Conservation (phyloP, 345 rosid genomes). For the Citrus sp. region DNA sequence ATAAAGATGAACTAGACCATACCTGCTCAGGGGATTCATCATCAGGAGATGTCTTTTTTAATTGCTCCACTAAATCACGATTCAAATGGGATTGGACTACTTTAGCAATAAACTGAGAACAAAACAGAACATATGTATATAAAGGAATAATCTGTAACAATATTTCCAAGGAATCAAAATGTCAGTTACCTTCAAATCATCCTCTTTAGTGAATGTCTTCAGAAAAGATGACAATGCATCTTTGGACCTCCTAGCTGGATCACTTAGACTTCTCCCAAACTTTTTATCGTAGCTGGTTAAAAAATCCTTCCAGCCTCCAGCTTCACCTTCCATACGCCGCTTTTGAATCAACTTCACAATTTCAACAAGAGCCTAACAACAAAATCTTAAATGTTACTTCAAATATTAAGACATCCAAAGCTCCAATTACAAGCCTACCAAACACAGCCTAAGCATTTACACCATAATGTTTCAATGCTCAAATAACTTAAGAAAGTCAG, state of each 20-base stretch:
- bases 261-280: conserved; percentile 59
- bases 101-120: conserved; percentile 44
- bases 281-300: conserved; percentile 45
- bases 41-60: conserved; percentile 33
- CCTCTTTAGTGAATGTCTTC: conserved; percentile 40
- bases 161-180: neutral
- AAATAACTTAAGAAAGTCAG: neutral
- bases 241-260: conserved; percentile 60
- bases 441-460: neutral
- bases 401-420: neutral
- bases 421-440: too few relatives aligned
- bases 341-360: conserved; percentile 65
- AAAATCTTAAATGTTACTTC: neutral
- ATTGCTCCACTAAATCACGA: conserved; percentile 32
- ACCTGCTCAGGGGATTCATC: conserved; percentile 72
- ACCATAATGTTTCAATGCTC: neutral
- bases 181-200: conserved; percentile 45
- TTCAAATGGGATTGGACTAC: conserved; percentile 45
- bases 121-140: conserved; percentile 1
- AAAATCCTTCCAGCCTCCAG: conserved; percentile 79
- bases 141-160: neutral
- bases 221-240: conserved; percentile 63
- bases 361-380: conserved; percentile 55
- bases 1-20: neutral
- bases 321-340: conserved; percentile 42